Evolutionary conservation across 257 asterid genomes (phyloP).

Genomic region (Salvia rosmarinus): DNA sequence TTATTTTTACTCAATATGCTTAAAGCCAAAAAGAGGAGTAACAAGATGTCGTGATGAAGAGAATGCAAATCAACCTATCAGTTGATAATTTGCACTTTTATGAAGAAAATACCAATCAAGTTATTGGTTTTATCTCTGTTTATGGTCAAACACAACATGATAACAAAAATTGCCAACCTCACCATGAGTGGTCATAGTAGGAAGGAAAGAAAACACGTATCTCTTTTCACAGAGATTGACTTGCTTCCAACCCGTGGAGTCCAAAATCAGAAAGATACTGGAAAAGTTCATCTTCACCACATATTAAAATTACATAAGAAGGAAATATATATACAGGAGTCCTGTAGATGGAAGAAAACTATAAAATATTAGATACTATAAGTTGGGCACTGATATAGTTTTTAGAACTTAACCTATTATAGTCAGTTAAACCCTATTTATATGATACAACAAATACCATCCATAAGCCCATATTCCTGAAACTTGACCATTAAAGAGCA

Average conservation of each 20-base stretch:
- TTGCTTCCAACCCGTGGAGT: neutral
- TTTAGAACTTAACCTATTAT: neutral
- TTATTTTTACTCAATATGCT: neutral
- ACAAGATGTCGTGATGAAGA: neutral
- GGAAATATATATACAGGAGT: neutral
- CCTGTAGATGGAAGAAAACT: neutral
- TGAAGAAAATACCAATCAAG: conserved; percentile 21
- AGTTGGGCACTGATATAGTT: neutral
- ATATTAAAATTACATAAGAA: neutral
- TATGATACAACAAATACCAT: neutral
- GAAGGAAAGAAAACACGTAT: neutral
- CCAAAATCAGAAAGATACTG: conserved; percentile 3
- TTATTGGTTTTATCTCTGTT: neutral
- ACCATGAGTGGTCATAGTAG: neutral
- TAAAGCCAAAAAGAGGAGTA: neutral
- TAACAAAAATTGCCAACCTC: neutral
- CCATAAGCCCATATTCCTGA: neutral
- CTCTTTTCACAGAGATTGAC: neutral
- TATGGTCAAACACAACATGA: neutral
- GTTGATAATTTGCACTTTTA: neutral
- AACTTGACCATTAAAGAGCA: neutral
- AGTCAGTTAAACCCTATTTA: neutral
- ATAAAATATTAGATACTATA: neutral
- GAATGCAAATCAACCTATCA: neutral
- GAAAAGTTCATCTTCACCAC: neutral